Evolutionary conservation across 2,329 filamentous ascomycete genomes (phyloP).

Genomic region (Furcasterigmium sp.): DNA sequence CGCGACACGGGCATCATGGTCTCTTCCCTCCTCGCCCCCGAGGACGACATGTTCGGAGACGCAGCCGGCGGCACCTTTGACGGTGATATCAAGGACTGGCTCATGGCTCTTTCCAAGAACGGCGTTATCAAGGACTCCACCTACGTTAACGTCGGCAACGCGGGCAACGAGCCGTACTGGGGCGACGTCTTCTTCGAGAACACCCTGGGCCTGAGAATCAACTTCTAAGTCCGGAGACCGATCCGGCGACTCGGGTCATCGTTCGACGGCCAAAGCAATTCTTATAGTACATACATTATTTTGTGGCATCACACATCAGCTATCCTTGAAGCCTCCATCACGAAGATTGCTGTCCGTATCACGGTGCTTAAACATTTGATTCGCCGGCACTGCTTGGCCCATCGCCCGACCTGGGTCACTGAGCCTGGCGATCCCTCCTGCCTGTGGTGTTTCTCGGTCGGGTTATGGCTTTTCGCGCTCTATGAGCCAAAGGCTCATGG

Average conservation of each 20-base stretch:
- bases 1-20: slow-evolving; percentile 36
- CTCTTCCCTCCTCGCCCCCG: slow-evolving; percentile 24
- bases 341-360: too few species aligned
- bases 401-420: not conserved
- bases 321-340: too few species aligned
- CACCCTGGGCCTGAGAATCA: slow-evolving; percentile 14
- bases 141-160: slow-evolving; percentile 38
- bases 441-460: too few species aligned
- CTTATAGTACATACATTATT: too few species aligned
- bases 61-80: slow-evolving; percentile 22
- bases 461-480: not conserved
- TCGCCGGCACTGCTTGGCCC: too few species aligned
- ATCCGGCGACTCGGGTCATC: too few species aligned
- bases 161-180: slow-evolving; percentile 22
- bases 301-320: too few species aligned
- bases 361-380: too few species aligned
- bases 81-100: slow-evolving; percentile 36
- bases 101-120: slow-evolving; percentile 27
- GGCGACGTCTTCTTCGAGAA: slow-evolving; percentile 16
- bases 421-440: not conserved
- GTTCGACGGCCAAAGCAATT: too few species aligned
- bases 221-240: slow-evolving; percentile 12
- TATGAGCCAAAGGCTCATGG: not conserved
- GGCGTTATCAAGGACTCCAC: slow-evolving; percentile 27
- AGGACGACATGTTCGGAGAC: slow-evolving; percentile 25